These are phyloP conservation scores for Margaritispora aquatica DNA, from an alignment of 495 filamentous ascomycete species.

Conservation along the genomic window DNA sequence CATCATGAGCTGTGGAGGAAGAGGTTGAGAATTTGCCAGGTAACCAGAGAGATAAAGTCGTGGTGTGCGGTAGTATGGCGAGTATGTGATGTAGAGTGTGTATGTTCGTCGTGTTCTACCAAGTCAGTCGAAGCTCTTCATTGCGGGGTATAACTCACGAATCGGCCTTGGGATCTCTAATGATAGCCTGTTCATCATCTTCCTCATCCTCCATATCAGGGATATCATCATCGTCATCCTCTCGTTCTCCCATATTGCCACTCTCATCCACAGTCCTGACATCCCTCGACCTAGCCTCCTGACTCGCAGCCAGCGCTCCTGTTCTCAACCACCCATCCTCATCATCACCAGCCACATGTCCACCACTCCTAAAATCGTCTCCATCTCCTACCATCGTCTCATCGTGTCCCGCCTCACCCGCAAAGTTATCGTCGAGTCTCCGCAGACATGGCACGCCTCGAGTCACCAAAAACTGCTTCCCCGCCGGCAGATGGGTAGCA, in stretches of 20 bases:
- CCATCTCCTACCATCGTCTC: slow-evolving; percentile 79
- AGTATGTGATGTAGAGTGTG: slow-evolving; percentile 96
- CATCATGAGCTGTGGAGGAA: slow-evolving; percentile 90
- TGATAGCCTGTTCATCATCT: slow-evolving; percentile 96
- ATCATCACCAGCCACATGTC: slow-evolving; percentile 42
- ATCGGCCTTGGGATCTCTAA: slow-evolving; percentile 63
- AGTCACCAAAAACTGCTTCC: slow-evolving; percentile 94
- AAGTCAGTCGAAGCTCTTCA: not conserved
- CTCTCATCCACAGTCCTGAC: slow-evolving; percentile 81
- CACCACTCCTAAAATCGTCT: slow-evolving; percentile 49
- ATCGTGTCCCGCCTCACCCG: slow-evolving; percentile 76
- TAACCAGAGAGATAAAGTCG: slow-evolving; percentile 95
- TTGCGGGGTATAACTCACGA: slow-evolving; percentile 50
- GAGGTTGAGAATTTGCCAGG: slow-evolving; percentile 70
- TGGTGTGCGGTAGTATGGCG: slow-evolving; percentile 92
- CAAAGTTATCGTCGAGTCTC: slow-evolving; percentile 88
- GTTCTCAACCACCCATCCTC: slow-evolving; percentile 92
- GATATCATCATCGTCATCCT: slow-evolving; percentile 81
- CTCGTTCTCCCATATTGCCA: slow-evolving; percentile 68
- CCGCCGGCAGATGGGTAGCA: slow-evolving; percentile 72
- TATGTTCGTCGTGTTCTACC: slow-evolving; percentile 80
- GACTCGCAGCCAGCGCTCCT: slow-evolving; percentile 64
- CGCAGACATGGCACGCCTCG: slow-evolving; percentile 89
- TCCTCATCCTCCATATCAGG: slow-evolving; percentile 98
- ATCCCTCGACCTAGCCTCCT: slow-evolving; percentile 68